A percentile compares a stretch with the other conserved stretches of the same genome.
Conservation (phyloP, 2,329 filamentous ascomycete species). For the Calonectria henricotiae region DNA sequence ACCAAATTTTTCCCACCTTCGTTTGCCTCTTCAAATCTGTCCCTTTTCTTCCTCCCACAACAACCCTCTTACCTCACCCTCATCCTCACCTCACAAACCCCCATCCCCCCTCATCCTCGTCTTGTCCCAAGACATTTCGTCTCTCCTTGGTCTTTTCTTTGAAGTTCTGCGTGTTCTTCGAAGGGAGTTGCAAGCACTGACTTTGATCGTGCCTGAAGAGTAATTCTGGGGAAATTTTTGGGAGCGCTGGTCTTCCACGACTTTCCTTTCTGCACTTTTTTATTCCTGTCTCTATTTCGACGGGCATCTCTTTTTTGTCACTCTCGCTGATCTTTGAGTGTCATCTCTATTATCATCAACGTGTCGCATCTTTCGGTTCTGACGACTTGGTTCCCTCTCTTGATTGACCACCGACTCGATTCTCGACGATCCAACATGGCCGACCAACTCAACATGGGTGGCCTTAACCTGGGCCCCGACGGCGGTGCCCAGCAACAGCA, state of each 20-base stretch:
- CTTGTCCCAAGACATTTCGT: constrained; percentile 55
- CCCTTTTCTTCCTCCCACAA: constrained; percentile 58
- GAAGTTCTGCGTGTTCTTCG: constrained; percentile 64
- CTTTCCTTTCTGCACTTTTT: constrained; percentile 49
- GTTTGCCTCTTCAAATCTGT: constrained; percentile 56
- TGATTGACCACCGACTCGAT: constrained; percentile 42
- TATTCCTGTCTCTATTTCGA: constrained; percentile 55
- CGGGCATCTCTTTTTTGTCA: constrained; percentile 51
- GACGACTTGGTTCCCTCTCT: constrained; percentile 44
- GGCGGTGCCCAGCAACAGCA: constrained; percentile 52
- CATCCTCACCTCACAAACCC: constrained; percentile 55
- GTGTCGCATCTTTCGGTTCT: constrained; percentile 42
- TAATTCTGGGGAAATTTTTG: constrained; percentile 57
- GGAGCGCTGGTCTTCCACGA: constrained; percentile 57
- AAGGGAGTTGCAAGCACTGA: constrained; percentile 58
- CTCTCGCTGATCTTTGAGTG: constrained; percentile 54
- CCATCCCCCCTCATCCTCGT: constrained; percentile 54
- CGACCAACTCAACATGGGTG: constrained; percentile 87
- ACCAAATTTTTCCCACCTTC: constrained; percentile 57
- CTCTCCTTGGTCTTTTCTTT: constrained; percentile 66
- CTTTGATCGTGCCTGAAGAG: constrained; percentile 54
- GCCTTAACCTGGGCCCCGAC: constrained; percentile 75
- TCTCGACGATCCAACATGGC: constrained; percentile 74
- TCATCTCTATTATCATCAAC: constrained; percentile 47
- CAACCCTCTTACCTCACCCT: constrained; percentile 53